phyloP scores from a whole-genome alignment of 208 protist genomes.

The Leishmania aethiopica region DNA sequence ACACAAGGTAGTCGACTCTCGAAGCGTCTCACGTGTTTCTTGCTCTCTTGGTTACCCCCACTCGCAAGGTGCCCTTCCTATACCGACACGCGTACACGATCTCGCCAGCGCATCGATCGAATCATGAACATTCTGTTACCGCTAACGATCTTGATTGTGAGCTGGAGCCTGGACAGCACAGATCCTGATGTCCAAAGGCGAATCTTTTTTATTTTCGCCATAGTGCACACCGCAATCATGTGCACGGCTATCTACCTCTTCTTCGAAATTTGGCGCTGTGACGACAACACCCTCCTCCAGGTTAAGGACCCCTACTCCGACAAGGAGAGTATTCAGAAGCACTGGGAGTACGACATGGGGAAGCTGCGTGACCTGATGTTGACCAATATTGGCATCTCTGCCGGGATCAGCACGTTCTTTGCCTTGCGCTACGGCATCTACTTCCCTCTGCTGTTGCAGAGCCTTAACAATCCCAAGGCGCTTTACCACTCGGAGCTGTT shows the following conservation, averaged over 20 bases:
- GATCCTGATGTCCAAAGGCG: slow-evolving; percentile 63
- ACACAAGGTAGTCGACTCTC: too few relatives aligned
- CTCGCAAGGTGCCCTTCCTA: background rate
- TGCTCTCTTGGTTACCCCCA: background rate
- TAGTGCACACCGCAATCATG: slow-evolving; percentile 54
- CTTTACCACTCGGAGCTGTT: slow-evolving; percentile 71
- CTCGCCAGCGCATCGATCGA: background rate
- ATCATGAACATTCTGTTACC: slow-evolving; percentile 79
- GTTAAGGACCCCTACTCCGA: slow-evolving; percentile 61
- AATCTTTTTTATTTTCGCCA: slow-evolving; percentile 59
- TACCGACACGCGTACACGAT: background rate
- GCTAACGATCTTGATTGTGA: slow-evolving; percentile 67
- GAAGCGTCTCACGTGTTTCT: background rate
- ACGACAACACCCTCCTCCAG: slow-evolving; percentile 46
- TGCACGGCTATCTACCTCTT: slow-evolving; percentile 51
- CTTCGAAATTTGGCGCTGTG: slow-evolving; percentile 46
- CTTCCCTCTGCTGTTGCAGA: slow-evolving; percentile 87
- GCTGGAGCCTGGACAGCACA: slow-evolving; percentile 84
- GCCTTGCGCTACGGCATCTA: slow-evolving; percentile 52
- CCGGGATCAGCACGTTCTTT: slow-evolving; percentile 56
- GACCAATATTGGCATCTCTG: slow-evolving; percentile 56
- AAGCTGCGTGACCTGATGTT: slow-evolving; percentile 78
- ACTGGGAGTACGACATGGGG: slow-evolving; percentile 68
- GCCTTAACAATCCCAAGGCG: slow-evolving; percentile 72
- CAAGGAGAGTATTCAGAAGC: slow-evolving; percentile 45